Conservation (phyloP, 345 rosid genomes). For the Populus simonii region DNA sequence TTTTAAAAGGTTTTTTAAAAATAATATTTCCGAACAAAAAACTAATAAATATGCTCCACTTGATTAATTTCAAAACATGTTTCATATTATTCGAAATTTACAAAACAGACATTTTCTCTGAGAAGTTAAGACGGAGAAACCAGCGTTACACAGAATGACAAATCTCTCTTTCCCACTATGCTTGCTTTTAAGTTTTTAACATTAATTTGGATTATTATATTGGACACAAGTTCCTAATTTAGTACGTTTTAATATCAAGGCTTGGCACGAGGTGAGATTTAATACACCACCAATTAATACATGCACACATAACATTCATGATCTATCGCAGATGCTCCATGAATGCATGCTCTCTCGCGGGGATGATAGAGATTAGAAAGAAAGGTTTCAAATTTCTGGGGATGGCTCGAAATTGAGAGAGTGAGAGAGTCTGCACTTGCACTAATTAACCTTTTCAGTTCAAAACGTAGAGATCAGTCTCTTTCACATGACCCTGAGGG, state of each 20-base stretch:
- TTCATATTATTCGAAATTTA: no score
- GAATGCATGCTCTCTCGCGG: neutral
- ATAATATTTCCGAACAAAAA: no score
- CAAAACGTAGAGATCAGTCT: neutral
- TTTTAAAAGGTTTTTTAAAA: no score
- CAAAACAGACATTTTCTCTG: no score
- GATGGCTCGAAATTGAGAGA: neutral
- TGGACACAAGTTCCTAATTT: neutral
- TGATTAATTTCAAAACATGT: no score
- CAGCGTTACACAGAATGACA: neutral
- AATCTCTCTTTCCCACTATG: neutral
- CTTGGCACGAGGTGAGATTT: no score
- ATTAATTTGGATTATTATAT: neutral
- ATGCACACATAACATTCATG: neutral
- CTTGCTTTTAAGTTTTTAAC: neutral
- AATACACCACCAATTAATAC: neutral
- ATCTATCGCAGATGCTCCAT: neutral
- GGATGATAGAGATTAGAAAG: neutral
- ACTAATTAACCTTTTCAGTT: neutral
- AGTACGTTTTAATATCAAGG: neutral
- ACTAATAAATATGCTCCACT: no score
- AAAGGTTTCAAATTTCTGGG: constrained; percentile 6
- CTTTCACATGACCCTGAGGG: constrained; percentile 13
- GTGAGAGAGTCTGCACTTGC: neutral
- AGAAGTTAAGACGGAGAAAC: no score